These are phyloP conservation scores for Lactarius hatsudake DNA, from an alignment of 768 basidiomycete species.

Conservation along the genomic window DNA sequence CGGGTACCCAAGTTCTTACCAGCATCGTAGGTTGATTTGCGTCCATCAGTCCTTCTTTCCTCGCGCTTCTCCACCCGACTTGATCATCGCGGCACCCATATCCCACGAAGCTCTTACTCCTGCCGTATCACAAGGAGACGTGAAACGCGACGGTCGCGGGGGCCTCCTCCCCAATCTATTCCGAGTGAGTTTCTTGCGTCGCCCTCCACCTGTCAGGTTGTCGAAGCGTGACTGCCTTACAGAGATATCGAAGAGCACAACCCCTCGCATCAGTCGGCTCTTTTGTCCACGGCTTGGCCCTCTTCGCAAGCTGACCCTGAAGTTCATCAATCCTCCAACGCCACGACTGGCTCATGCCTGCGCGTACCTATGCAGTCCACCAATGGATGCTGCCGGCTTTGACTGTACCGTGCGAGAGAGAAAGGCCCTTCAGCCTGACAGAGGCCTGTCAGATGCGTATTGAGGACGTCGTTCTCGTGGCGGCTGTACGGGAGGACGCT, in stretches of 20 bases:
- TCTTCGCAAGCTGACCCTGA: constrained; percentile 26
- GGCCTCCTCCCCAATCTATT: constrained; percentile 17
- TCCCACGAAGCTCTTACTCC: too few relatives aligned
- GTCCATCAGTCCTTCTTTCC: constrained; percentile 8
- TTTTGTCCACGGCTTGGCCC: constrained; percentile 31
- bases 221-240: neutral
- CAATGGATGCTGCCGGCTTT: constrained; percentile 10
- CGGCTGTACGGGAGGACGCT: constrained; percentile 8
- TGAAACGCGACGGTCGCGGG: constrained; percentile 12
- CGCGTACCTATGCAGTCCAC: constrained; percentile 6
- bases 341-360: constrained; percentile 7
- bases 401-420: constrained; percentile 3
- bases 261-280: constrained; percentile 29
- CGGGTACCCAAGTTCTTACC: neutral
- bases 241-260: constrained; percentile 10
- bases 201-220: constrained; percentile 1
- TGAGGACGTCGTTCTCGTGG: constrained; percentile 14
- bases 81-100: neutral
- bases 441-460: constrained; percentile 8
- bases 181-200: constrained; percentile 4
- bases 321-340: neutral
- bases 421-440: neutral
- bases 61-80: constrained; percentile 17
- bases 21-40: constrained; percentile 8
- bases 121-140: constrained; percentile 5